Evolutionary conservation across 2,329 filamentous ascomycete species (phyloP).

Genomic region (Ophiocordyceps camponoti-floridani): DNA sequence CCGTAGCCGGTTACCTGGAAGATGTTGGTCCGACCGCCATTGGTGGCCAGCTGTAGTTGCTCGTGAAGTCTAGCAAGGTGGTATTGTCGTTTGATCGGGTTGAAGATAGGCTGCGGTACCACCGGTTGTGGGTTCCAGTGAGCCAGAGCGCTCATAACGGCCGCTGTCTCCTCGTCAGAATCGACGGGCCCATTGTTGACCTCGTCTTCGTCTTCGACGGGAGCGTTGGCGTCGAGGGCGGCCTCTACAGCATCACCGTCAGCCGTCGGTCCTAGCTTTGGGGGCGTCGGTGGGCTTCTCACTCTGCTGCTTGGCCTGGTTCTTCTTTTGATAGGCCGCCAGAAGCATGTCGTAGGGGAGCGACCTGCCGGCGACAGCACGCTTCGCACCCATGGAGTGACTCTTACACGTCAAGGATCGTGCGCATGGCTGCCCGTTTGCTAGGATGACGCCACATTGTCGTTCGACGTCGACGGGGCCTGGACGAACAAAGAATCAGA

Average conservation of each 20-base stretch:
- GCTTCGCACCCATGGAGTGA: conserved; percentile 87
- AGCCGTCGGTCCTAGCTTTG: neutral
- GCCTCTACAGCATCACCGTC: conserved; percentile 42
- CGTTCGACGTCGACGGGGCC: conserved; percentile 84
- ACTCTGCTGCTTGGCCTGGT: conserved; percentile 96
- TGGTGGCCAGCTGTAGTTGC: conserved; percentile 48
- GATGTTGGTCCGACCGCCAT: conserved; percentile 46
- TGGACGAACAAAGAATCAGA: conserved; percentile 7
- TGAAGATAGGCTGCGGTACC: conserved; percentile 44
- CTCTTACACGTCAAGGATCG: conserved; percentile 85
- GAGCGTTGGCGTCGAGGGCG: conserved; percentile 84
- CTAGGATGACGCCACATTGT: conserved; percentile 75
- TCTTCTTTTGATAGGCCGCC: conserved; percentile 86
- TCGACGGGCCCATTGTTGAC: conserved; percentile 68
- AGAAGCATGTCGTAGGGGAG: conserved; percentile 86
- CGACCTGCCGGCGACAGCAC: conserved; percentile 70
- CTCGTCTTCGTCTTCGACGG: conserved; percentile 71
- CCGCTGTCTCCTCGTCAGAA: conserved; percentile 82
- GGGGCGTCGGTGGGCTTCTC: conserved; percentile 16
- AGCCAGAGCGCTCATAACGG: conserved; percentile 67
- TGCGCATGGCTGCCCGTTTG: conserved; percentile 75
- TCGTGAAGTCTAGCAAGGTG: conserved; percentile 45
- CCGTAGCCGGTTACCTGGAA: conserved; percentile 42
- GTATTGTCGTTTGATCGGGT: conserved; percentile 45
- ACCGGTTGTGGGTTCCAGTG: conserved; percentile 66